phyloP scores from a whole-genome alignment of 805 yeast species.

The Myxozyma vanderwaltii region DNA sequence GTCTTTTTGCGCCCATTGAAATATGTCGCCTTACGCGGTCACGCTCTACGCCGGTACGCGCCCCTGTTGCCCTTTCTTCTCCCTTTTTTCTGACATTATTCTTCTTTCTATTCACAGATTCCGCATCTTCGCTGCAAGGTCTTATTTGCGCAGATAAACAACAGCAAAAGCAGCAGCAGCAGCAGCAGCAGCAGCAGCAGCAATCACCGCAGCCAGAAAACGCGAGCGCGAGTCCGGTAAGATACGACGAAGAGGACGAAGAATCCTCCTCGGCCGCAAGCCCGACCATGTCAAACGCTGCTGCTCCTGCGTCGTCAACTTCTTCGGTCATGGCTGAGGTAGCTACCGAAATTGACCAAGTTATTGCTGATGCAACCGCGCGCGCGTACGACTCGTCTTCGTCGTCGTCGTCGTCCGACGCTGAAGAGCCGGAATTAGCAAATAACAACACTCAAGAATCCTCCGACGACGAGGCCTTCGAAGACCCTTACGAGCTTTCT shows the following conservation, averaged over 20 bases:
- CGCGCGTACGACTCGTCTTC: slow-evolving; percentile 5
- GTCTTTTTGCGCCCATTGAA: too few relatives aligned
- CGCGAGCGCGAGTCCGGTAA: too few relatives aligned
- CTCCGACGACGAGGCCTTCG: slow-evolving; percentile 33
- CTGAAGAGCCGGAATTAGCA: neutral
- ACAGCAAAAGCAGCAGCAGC: neutral
- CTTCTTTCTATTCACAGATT: slow-evolving; percentile 7
- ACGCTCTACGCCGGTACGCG: slow-evolving; percentile 23
- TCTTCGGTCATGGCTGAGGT: slow-evolving; percentile 6
- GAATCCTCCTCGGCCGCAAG: slow-evolving; percentile 3
- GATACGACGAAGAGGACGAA: slow-evolving; percentile 22
- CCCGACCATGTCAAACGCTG: neutral
- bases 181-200: too few relatives aligned
- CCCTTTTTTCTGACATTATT: neutral
- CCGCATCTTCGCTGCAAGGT: slow-evolving; percentile 27
- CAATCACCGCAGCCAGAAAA: too few relatives aligned
- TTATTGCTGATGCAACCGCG: slow-evolving; percentile 2
- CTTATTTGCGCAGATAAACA: slow-evolving; percentile 26
- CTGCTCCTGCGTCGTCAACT: slow-evolving; percentile 4
- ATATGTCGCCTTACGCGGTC: slow-evolving; percentile 19
- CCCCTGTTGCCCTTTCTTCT: slow-evolving; percentile 2
- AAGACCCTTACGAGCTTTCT: slow-evolving; percentile 50
- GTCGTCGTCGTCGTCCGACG: slow-evolving; percentile 4
- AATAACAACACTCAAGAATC: slow-evolving; percentile 28
- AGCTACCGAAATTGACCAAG: neutral